A percentile compares a stretch with the other conserved stretches of the same genome.
Conservation (phyloP, 305 asterid genomes). For the Solanum aculeatissimum region DNA sequence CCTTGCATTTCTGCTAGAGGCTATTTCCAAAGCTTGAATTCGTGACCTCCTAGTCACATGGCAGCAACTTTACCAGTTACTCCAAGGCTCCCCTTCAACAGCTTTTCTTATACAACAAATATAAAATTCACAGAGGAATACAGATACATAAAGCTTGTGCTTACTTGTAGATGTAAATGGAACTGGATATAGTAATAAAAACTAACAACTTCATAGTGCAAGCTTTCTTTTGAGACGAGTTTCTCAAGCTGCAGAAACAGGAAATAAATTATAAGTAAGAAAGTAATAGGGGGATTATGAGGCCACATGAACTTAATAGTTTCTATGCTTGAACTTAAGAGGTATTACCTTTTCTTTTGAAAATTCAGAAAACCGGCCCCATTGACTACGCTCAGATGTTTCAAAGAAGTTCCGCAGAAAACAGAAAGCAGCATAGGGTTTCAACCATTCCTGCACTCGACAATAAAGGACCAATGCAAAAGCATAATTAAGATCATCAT, state of each 20-base stretch:
- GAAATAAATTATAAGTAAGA: background rate
- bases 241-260: constrained; percentile 78
- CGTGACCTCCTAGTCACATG: no score
- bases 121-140: background rate
- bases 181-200: constrained; percentile 89
- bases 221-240: constrained; percentile 60
- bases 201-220: constrained; percentile 60
- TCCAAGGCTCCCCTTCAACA: background rate
- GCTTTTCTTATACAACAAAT: background rate
- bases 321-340: background rate
- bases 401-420: constrained; percentile 89
- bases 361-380: constrained; percentile 80
- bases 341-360: constrained; percentile 50
- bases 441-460: constrained; percentile 74
- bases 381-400: constrained; percentile 87
- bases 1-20: no score
- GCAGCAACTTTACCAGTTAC: no score
- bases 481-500: background rate
- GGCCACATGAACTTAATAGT: background rate
- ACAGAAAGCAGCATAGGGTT: constrained; percentile 96
- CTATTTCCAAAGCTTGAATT: no score
- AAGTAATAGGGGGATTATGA: background rate
- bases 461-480: background rate
- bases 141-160: background rate
- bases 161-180: constrained; percentile 73